A percentile compares a stretch with the other conserved stretches of the same genome.
These are phyloP conservation scores for Pyrenophora teres DNA, from an alignment of 2,329 filamentous ascomycete species.

Conservation along the genomic window DNA sequence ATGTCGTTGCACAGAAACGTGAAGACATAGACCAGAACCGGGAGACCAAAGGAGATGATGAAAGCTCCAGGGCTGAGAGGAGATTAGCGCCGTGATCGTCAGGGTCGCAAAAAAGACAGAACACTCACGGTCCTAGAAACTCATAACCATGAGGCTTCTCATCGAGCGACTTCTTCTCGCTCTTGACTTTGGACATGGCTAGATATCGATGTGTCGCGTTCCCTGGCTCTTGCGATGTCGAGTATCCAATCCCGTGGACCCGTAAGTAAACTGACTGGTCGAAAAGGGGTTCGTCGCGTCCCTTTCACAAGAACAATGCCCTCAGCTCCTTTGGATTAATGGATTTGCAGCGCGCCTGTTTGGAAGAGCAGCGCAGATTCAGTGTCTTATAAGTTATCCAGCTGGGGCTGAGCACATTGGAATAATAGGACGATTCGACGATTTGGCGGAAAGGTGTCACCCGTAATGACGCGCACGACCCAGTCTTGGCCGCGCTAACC, in stretches of 20 bases:
- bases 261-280: slow-evolving; percentile 8
- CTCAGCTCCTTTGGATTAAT: not conserved
- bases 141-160: slow-evolving; percentile 47
- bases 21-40: slow-evolving; percentile 76
- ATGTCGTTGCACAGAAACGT: slow-evolving; percentile 91
- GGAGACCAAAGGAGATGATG: slow-evolving; percentile 78
- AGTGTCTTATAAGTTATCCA: slow-evolving; percentile 15
- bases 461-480: slow-evolving; percentile 21
- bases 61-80: slow-evolving; percentile 72
- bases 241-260: not conserved
- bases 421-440: slow-evolving; percentile 16
- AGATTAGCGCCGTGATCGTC: slow-evolving; percentile 16
- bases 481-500: slow-evolving; percentile 13
- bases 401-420: slow-evolving; percentile 14
- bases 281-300: slow-evolving; percentile 24
- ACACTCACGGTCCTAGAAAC: slow-evolving; percentile 48
- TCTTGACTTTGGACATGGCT: slow-evolving; percentile 35
- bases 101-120: not conserved
- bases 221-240: slow-evolving; percentile 3
- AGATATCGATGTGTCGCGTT: slow-evolving; percentile 2
- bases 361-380: not conserved
- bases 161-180: slow-evolving; percentile 17
- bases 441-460: slow-evolving; percentile 19
- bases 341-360: slow-evolving; percentile 7
- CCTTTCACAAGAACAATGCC: slow-evolving; percentile 1